phyloP scores from a whole-genome alignment of 1,284 basidiomycete genomes.

The Coriolopsis trogii region DNA sequence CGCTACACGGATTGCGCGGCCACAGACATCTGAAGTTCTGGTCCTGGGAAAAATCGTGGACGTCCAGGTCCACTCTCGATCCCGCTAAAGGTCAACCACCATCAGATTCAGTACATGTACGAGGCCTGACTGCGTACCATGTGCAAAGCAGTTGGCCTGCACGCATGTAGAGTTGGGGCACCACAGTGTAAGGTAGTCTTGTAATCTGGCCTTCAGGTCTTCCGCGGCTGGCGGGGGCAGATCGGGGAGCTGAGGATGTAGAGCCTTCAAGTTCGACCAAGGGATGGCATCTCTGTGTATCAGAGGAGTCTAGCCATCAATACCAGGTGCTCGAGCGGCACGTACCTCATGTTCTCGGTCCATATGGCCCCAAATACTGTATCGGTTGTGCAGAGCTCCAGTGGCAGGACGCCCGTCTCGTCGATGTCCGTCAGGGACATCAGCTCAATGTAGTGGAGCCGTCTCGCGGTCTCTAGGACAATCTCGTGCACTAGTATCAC shows the following conservation, averaged over 20 bases:
- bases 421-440: constrained; percentile 47
- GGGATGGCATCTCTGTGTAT: constrained; percentile 19
- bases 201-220: constrained; percentile 35
- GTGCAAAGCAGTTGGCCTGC: constrained; percentile 51
- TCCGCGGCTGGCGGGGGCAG: constrained; percentile 23
- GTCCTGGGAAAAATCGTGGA: too few relatives aligned
- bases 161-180: constrained; percentile 58
- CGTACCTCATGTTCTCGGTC: constrained; percentile 39
- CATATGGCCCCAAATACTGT: constrained; percentile 34
- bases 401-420: constrained; percentile 42
- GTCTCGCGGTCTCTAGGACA: constrained; percentile 44
- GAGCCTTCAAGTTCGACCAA: constrained; percentile 20
- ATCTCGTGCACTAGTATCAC: constrained; percentile 46
- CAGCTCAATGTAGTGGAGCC: constrained; percentile 38
- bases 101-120: not conserved
- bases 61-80: too few relatives aligned
- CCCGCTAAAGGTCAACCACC: not conserved
- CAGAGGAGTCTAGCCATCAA: too few relatives aligned
- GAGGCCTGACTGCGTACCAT: constrained; percentile 45
- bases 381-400: constrained; percentile 33
- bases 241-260: constrained; percentile 8
- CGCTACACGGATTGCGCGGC: constrained; percentile 3
- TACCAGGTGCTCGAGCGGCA: too few relatives aligned
- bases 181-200: constrained; percentile 44
- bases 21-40: not conserved